Evolutionary conservation across 306 rosid genomes (phyloP), one percentile per base, ranked within the genome.

Genomic region (Lathyrus tuberosus): DNA sequence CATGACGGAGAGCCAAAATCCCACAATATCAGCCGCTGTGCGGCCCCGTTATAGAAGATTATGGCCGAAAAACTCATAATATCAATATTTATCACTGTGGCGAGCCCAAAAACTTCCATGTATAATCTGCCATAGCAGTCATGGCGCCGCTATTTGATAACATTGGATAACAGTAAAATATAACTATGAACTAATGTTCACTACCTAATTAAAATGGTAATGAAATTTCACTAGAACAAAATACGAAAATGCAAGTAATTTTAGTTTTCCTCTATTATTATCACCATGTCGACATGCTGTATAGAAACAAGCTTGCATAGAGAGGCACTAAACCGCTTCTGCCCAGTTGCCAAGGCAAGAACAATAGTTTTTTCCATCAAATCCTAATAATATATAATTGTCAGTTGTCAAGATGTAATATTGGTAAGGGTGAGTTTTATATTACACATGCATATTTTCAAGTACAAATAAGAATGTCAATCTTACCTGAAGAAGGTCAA

Each of bases 281-380:
- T 48, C 12, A 31, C 28, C 16, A 44, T 28, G 73, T 72, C 46
- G 44, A 26, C 13, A 44, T 28, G 73, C 69, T 38, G 37, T 51
- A 56, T 5, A 44, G 52, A 37, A 75, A 95, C 97, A 82, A 95
- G 99, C 85, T 91, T 95, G 86, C 92, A 95, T 73, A 95, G 81
- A 72, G 97, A 89, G 73, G 88, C 96, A 83, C 97, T 95, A 71
- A 91, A 89, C 70, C 75, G 86, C 82, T 91, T 95, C 77, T 95
- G 96, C 76, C 95, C 99, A 37, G 95, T 89, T 62, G 97, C 99
- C 86, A 95, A 76, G 71, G 97, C 99, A 80, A 95, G 95, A 65
- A 91, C 96, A 69, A 95, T 91, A 67, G 99, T 91, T 87, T 95
- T 95, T 81, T 95, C 99, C 99, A 95, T 91, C 83, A 95, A 86